Conservation (phyloP, 257 asterid genomes). For the Mentha longifolia region DNA sequence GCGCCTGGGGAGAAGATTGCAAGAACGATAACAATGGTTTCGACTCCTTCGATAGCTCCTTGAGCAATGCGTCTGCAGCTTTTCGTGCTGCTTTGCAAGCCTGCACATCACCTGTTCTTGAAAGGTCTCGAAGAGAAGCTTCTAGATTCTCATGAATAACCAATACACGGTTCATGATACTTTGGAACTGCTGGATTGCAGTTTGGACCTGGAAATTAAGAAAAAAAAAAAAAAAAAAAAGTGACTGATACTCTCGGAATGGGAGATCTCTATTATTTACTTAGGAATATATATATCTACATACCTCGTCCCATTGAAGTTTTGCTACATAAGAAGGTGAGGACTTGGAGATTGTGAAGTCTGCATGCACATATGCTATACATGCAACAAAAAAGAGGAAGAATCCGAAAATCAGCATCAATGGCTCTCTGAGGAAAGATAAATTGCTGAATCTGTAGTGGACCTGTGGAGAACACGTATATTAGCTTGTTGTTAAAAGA, state of each 20-base stretch:
- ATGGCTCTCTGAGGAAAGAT: conserved; percentile 80
- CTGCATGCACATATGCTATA: conserved; percentile 71
- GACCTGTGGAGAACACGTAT: conserved; percentile 56
- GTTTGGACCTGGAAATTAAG: conserved; percentile 66
- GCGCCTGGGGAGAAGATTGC: conserved; percentile 81
- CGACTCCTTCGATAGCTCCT: conserved; percentile 83
- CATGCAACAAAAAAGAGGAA: conserved; percentile 83
- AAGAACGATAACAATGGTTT: conserved; percentile 65
- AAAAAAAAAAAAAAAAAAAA: too few species aligned
- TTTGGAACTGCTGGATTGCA: conserved; percentile 71
- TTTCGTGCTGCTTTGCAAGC: conserved; percentile 94
- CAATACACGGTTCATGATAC: conserved; percentile 62
- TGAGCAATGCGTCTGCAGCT: conserved; percentile 70
- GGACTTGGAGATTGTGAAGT: conserved; percentile 92
- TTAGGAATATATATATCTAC: background rate
- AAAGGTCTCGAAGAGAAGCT: conserved; percentile 86
- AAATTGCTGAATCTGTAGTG: conserved; percentile 83
- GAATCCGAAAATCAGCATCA: conserved; percentile 90
- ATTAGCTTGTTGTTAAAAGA: conserved; percentile 31
- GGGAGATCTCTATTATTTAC: background rate
- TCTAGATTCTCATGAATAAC: conserved; percentile 78
- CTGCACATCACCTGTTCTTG: conserved; percentile 88
- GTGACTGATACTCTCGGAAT: background rate
- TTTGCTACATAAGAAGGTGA: conserved; percentile 88
- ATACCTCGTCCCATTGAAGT: conserved; percentile 98